Evolutionary conservation across 176 grass and related monocot genomes (phyloP), one percentile per base, ranked within the genome.

Genomic region (Bonia amplexicaulis): DNA sequence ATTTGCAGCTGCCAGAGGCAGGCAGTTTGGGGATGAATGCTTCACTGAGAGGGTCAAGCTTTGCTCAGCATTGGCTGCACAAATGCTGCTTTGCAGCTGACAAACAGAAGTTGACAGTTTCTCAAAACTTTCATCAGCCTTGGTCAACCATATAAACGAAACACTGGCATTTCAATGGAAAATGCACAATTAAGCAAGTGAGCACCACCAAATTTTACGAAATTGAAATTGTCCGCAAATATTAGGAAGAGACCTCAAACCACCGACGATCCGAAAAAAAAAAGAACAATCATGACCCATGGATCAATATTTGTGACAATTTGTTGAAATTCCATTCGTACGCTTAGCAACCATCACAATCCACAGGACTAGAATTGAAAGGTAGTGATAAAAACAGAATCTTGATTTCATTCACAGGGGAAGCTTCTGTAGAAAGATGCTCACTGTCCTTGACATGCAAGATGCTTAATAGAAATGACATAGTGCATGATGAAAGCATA

Each of bases 1-100:
- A 86, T 61, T 67, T 22, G 73, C 49, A 85, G 73, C 47, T 42
- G 61, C 47, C 82, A 54, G 37, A 71, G 37, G 66, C 65, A 29
- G 11, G 6, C 29, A 63, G 69, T 84, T 40, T 64, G 42, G 71
- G 70, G 60, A 65, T 66, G 60, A 78, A 78, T 41, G 40, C 76
- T 49, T 64, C 58, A 48, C 23, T 49, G 60, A n/a, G 20, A 15
- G 52, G 42, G 20, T 13, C 7, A 52, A 52, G 74, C 23, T 57
- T 42, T 41, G 9, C 47, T 25, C 42, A 65, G 58, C 45, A 53
- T 25, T 65, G 58, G 55, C 55, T 11, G 22, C 55, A 59, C 58
- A 61, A 61, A 77, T 41, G 55, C 57, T 77, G 63, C 40, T 60
- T 66, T 74, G 58, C 77, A 33, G 23, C 10, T 73, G 72, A 55